Percentiles rank a stretch among this genome's conserved stretches.
Evolutionary conservation across 2,329 filamentous ascomycete genomes (phyloP).

Genomic region (Pseudogymnoascus sp.): DNA sequence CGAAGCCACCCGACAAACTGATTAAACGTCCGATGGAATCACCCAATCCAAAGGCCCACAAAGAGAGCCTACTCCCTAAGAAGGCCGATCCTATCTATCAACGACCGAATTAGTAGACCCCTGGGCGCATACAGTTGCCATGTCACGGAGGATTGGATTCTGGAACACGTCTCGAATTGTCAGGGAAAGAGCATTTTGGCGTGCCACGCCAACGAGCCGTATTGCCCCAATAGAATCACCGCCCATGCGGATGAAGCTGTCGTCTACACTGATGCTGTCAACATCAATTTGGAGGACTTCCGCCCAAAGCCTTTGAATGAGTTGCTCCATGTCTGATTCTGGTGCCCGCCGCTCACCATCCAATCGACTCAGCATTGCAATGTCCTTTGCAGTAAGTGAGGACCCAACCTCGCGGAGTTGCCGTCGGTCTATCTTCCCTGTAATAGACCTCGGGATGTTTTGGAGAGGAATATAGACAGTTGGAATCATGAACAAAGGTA

Average conservation of each 20-base stretch:
- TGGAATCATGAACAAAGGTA: constrained; percentile 29
- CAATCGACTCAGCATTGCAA: background rate
- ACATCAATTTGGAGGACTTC: constrained; percentile 31
- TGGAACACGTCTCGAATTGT: constrained; percentile 13
- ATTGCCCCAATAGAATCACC: constrained; percentile 39
- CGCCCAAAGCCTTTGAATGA: constrained; percentile 31
- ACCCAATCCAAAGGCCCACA: background rate
- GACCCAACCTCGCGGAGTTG: background rate
- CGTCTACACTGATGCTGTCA: constrained; percentile 22
- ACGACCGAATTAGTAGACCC: background rate
- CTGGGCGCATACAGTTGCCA: background rate
- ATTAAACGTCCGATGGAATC: background rate
- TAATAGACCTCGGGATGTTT: constrained; percentile 23
- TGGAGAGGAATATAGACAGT: constrained; percentile 24
- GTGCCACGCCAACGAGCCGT: constrained; percentile 29
- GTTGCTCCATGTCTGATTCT: background rate
- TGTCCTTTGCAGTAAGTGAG: constrained; percentile 1
- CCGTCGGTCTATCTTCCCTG: constrained; percentile 28
- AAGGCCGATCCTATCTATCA: background rate
- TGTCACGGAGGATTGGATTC: constrained; percentile 9
- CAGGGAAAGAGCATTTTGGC: constrained; percentile 11
- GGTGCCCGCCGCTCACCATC: background rate
- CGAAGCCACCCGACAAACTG: background rate
- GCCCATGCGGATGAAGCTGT: constrained; percentile 32
- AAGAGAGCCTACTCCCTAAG: background rate